A percentile compares a stretch with the other conserved stretches of the same genome.
phyloP scores from a whole-genome alignment of 2,329 filamentous ascomycete genomes.

The Scolecobasidium constrictum region DNA sequence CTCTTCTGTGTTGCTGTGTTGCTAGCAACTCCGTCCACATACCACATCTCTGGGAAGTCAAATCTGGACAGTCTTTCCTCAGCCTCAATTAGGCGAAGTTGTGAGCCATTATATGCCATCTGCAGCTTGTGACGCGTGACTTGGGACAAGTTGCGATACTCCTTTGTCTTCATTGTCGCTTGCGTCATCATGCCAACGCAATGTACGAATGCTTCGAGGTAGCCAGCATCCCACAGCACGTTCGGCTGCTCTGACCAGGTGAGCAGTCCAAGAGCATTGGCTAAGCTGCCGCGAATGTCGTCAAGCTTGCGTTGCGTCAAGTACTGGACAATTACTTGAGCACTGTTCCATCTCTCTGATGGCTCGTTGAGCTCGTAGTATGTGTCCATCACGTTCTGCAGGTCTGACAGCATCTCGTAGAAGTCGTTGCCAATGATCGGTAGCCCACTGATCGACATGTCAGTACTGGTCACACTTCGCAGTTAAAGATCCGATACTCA shows the following conservation, averaged over 20 bases:
- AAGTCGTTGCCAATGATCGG: constrained; percentile 55
- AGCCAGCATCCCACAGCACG: constrained; percentile 56
- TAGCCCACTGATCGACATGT: constrained; percentile 20
- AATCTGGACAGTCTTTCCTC: constrained; percentile 52
- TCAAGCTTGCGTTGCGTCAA: constrained; percentile 49
- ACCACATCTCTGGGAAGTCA: constrained; percentile 52
- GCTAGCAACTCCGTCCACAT: constrained; percentile 20
- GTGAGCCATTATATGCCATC: constrained; percentile 48
- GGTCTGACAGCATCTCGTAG: constrained; percentile 50
- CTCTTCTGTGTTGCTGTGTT: constrained; percentile 38
- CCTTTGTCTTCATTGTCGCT: constrained; percentile 37
- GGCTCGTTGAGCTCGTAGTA: constrained; percentile 38
- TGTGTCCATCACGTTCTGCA: constrained; percentile 48
- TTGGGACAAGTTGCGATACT: constrained; percentile 48
- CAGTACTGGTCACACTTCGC: constrained; percentile 25
- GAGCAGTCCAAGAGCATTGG: constrained; percentile 49
- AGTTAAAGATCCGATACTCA: constrained; percentile 6
- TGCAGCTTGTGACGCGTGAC: constrained; percentile 54
- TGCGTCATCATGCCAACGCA: constrained; percentile 47
- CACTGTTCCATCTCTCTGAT: constrained; percentile 33
- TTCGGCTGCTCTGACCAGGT: constrained; percentile 54
- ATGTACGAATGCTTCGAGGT: constrained; percentile 57
- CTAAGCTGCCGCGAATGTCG: constrained; percentile 51
- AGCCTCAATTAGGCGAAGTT: constrained; percentile 50
- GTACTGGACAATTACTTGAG: constrained; percentile 51